Evolutionary conservation across 257 asterid genomes (phyloP), one percentile per base, ranked within the genome.

Genomic region (Solanum habrochaites): DNA sequence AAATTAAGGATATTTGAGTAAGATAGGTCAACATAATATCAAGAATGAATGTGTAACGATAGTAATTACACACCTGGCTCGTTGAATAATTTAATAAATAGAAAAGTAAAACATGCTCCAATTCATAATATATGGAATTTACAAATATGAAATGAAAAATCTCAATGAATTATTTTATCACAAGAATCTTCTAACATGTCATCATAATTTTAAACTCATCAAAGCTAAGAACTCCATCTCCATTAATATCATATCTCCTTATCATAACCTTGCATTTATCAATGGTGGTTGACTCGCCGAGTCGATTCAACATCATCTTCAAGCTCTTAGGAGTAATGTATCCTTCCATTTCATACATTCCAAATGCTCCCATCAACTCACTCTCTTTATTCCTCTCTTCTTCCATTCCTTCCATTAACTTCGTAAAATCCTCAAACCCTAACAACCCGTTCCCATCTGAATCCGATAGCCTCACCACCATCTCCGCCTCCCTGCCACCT

Each of bases 181-280:
- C 64, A 18, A 18, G 64, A 71, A 64, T 58, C 75, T 85, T 49
- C 72, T 23, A 64, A n/a, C 35, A 10, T 80, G 45, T 47, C 97
- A 94, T 93, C 96, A 94, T 94, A 32, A 82, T 67, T 86, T 87
- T 77, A 69, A 94, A 94, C 91, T 94, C 98, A 21, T 93, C 91
- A 83, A 94, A 92, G 72, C 58, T 86, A 82, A 94, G 92, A 8
- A 91, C 93, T 0, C 98, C 96, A 47, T 94, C 96, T 6, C 90
- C 94, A 32, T 94, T 87, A 27, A 92, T 87, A 89, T 94, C 98
- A 83, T 88, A 94, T 4, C 43, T 5, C 20, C 87, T 89, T 8
- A 94, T 92, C 96, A 94, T 94, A 35, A 58, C 32, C 9, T 89
- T 86, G 62, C 97, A 94, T 70, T 92, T 90, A 1, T 91, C 93